Conservation (phyloP, 805 yeast species). For the Metschnikowia proteae region DNA sequence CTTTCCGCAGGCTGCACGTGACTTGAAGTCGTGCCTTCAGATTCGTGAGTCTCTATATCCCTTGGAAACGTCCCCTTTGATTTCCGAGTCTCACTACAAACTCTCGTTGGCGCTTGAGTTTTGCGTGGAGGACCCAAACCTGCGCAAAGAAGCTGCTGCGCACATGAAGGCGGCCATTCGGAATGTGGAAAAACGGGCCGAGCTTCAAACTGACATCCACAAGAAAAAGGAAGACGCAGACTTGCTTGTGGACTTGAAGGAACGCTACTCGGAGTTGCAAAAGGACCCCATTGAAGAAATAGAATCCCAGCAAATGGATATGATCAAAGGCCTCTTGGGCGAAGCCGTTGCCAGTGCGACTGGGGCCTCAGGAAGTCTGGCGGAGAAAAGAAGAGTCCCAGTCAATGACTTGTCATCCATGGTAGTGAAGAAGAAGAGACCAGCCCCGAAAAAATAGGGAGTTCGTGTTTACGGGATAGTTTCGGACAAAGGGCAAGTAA, state of each 20-base stretch:
- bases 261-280: slow-evolving; percentile 52
- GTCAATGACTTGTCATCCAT: slow-evolving; percentile 62
- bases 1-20: slow-evolving; percentile 71
- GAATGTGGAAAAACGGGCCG: slow-evolving; percentile 37
- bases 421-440: slow-evolving; percentile 49
- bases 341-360: slow-evolving; percentile 27
- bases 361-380: not conserved
- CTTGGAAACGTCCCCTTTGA: slow-evolving; percentile 48
- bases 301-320: slow-evolving; percentile 47
- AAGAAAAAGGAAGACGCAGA: slow-evolving; percentile 44
- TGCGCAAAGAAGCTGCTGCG: slow-evolving; percentile 49
- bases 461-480: not conserved
- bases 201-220: slow-evolving; percentile 36
- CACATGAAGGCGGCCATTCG: slow-evolving; percentile 53
- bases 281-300: slow-evolving; percentile 49
- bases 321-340: slow-evolving; percentile 57
- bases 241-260: slow-evolving; percentile 52
- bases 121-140: slow-evolving; percentile 47
- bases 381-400: slow-evolving; percentile 10
- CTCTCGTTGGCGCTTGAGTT: slow-evolving; percentile 77
- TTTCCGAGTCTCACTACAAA: slow-evolving; percentile 80
- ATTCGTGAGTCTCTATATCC: slow-evolving; percentile 50
- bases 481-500: no score
- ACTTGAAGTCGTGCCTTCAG: slow-evolving; percentile 56
- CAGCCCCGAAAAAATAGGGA: slow-evolving; percentile 1